phyloP scores from a whole-genome alignment of 768 basidiomycete species.

The Clavaria fumosa region DNA sequence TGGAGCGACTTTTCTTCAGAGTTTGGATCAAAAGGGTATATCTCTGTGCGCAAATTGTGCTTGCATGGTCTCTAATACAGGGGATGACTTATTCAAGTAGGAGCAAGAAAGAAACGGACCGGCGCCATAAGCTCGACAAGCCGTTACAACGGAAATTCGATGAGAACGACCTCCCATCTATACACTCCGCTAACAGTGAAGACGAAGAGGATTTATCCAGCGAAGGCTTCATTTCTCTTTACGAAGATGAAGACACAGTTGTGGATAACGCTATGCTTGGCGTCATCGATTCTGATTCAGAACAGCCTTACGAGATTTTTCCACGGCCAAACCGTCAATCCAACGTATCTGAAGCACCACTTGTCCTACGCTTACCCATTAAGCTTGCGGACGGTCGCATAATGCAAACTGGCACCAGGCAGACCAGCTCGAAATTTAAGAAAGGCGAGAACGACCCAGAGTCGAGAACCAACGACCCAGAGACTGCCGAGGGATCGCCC shows the following conservation, averaged over 20 bases:
- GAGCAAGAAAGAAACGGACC: slow-evolving; percentile 72
- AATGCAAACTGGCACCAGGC: slow-evolving; percentile 35
- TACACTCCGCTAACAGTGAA: slow-evolving; percentile 53
- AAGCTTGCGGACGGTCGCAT: slow-evolving; percentile 75
- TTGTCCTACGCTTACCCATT: slow-evolving; percentile 61
- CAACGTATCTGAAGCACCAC: slow-evolving; percentile 31
- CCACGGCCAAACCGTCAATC: slow-evolving; percentile 37
- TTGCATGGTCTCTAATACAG: neutral
- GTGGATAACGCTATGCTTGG: too few species aligned
- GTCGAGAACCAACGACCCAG: slow-evolving; percentile 15
- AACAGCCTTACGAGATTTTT: slow-evolving; percentile 59
- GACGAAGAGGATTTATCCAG: too few species aligned
- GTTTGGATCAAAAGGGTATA: slow-evolving; percentile 66
- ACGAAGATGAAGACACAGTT: too few species aligned
- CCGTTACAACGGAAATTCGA: slow-evolving; percentile 28
- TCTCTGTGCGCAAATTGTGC: slow-evolving; percentile 38
- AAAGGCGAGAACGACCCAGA: slow-evolving; percentile 10
- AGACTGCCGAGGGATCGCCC: slow-evolving; percentile 16
- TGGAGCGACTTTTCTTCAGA: slow-evolving; percentile 49
- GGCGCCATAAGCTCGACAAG: slow-evolving; percentile 52
- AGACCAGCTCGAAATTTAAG: neutral
- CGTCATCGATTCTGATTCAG: slow-evolving; percentile 39
- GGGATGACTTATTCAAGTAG: slow-evolving; percentile 22
- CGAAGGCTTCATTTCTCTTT: too few species aligned
- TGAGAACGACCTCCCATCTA: slow-evolving; percentile 49